Percentiles rank a stretch among this genome's conserved stretches.
phyloP scores from a whole-genome alignment of 2,329 filamentous ascomycete species.

The Myriosclerotinia curreyana region DNA sequence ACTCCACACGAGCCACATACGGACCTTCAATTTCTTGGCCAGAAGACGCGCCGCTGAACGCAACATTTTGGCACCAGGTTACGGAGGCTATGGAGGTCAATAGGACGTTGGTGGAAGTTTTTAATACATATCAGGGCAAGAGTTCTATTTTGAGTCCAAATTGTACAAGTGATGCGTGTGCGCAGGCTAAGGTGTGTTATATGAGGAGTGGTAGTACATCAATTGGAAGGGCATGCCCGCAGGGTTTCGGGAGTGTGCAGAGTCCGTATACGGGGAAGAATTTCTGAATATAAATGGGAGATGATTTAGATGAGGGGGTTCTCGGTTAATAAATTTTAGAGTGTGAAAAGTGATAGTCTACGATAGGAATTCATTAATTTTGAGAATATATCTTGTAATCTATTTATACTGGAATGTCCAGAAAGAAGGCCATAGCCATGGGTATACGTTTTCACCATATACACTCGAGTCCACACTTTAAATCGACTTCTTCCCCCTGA shows the following conservation, averaged over 20 bases:
- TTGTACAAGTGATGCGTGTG: constrained; percentile 51
- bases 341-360: neutral
- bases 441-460: neutral
- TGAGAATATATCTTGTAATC: neutral
- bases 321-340: neutral
- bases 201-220: constrained; percentile 55
- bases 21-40: constrained; percentile 47
- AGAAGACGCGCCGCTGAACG: constrained; percentile 50
- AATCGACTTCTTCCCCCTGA: constrained; percentile 9
- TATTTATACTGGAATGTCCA: neutral
- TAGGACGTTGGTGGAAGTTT: constrained; percentile 46
- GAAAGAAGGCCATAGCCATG: neutral
- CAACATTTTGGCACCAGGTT: constrained; percentile 57
- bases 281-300: constrained; percentile 29
- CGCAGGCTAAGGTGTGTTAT: constrained; percentile 55
- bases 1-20: constrained; percentile 51
- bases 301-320: no score
- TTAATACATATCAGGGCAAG: constrained; percentile 54
- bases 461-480: neutral
- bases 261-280: constrained; percentile 41
- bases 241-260: constrained; percentile 47
- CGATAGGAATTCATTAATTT: neutral
- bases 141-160: constrained; percentile 49
- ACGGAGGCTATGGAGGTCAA: constrained; percentile 56
- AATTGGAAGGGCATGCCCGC: constrained; percentile 50